Percentiles rank a stretch among this genome's conserved stretches.
Conservation (phyloP, 2,329 filamentous ascomycete genomes). For the Fusarium albosuccineum region DNA sequence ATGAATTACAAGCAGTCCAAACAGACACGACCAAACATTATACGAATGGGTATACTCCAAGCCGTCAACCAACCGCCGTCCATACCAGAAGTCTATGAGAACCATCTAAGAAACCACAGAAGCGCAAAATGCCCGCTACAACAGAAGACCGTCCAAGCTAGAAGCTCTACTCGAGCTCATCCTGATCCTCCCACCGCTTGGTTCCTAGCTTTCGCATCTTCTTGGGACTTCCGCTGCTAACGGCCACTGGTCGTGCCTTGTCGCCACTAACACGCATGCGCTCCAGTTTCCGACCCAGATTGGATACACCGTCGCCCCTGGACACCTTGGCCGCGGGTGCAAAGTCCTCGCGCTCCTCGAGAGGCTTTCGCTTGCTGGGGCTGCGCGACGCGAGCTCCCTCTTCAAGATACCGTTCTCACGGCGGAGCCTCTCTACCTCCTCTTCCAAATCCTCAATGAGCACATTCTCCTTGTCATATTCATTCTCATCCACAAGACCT, state of each 20-base stretch:
- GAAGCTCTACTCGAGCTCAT: slow-evolving; percentile 49
- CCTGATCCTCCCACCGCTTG: slow-evolving; percentile 64
- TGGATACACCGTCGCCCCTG: slow-evolving; percentile 47
- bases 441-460: slow-evolving; percentile 74
- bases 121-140: slow-evolving; percentile 8
- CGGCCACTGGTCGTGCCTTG: slow-evolving; percentile 41
- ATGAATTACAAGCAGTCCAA: slow-evolving; percentile 18
- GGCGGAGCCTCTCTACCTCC: slow-evolving; percentile 78
- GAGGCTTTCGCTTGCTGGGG: slow-evolving; percentile 70
- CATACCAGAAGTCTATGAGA: slow-evolving; percentile 33
- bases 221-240: slow-evolving; percentile 61
- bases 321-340: slow-evolving; percentile 30
- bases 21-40: slow-evolving; percentile 38
- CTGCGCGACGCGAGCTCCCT: slow-evolving; percentile 74
- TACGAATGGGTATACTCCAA: slow-evolving; percentile 46
- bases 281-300: slow-evolving; percentile 63
- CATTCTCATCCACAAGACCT: slow-evolving; percentile 58
- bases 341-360: slow-evolving; percentile 67
- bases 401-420: slow-evolving; percentile 74
- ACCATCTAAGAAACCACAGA: slow-evolving; percentile 7
- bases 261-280: slow-evolving; percentile 62
- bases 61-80: slow-evolving; percentile 20
- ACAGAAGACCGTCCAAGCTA: slow-evolving; percentile 16
- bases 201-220: slow-evolving; percentile 64
- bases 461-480: slow-evolving; percentile 73